phyloP scores from a whole-genome alignment of 2,329 filamentous ascomycete genomes.

The Fusarium xyrophilum region DNA sequence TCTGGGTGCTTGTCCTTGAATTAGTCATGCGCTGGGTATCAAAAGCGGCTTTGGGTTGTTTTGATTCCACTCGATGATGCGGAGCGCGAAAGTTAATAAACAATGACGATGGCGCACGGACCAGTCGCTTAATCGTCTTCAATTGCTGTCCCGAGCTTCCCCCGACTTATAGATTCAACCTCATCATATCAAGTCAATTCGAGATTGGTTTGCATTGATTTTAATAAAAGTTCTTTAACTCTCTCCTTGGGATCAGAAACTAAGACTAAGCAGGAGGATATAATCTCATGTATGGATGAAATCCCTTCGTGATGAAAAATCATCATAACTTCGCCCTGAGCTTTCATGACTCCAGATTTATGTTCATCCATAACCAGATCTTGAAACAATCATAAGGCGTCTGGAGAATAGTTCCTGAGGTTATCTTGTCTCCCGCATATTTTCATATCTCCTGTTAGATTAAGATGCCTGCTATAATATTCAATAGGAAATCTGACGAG shows the following conservation, averaged over 20 bases:
- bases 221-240: neutral
- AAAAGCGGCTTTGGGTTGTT: neutral
- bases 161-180: neutral
- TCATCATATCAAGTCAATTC: neutral
- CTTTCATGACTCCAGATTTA: neutral
- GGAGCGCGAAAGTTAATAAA: conserved; percentile 15
- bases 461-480: no score
- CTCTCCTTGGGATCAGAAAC: fast-evolving
- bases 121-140: conserved; percentile 4
- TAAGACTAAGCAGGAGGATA: neutral
- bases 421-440: no score
- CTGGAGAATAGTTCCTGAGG: neutral
- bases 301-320: neutral
- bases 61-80: conserved; percentile 3
- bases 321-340: neutral
- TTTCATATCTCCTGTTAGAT: neutral
- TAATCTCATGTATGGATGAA: neutral
- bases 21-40: neutral
- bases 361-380: neutral
- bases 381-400: neutral
- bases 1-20: neutral
- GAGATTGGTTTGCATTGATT: neutral
- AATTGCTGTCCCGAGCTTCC: conserved; percentile 7
- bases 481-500: neutral
- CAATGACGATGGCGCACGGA: conserved; percentile 17